phyloP scores from a whole-genome alignment of 345 rosid genomes.

The Gossypium longicalyx region DNA sequence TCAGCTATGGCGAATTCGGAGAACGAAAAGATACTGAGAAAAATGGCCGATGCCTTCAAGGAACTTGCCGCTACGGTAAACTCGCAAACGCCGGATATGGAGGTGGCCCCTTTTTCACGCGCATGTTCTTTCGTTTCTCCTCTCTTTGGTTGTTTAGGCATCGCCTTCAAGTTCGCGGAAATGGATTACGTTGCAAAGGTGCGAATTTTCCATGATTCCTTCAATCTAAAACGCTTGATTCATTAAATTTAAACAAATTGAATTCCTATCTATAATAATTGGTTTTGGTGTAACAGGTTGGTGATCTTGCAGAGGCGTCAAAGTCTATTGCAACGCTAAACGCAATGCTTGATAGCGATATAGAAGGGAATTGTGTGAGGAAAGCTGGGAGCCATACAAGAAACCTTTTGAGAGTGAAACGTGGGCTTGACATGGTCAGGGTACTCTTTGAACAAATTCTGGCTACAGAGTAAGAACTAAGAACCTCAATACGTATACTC shows the following conservation, averaged over 20 bases:
- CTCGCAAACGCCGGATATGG: constrained; percentile 43
- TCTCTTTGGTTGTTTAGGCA: constrained; percentile 82
- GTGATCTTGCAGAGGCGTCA: constrained; percentile 69
- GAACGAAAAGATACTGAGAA: constrained; percentile 47
- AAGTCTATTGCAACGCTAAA: constrained; percentile 52
- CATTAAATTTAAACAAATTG: not conserved
- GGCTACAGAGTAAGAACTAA: constrained; percentile 51
- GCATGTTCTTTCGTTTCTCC: constrained; percentile 94
- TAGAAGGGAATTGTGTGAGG: constrained; percentile 45
- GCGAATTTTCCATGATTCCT: not conserved
- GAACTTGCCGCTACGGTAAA: constrained; percentile 45
- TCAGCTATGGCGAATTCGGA: constrained; percentile 35
- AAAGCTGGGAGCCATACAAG: constrained; percentile 86
- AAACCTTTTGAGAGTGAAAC: constrained; percentile 88
- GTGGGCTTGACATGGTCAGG: constrained; percentile 93
- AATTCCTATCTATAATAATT: not conserved
- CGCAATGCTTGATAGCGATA: constrained; percentile 57
- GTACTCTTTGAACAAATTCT: constrained; percentile 77
- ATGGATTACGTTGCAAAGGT: constrained; percentile 97
- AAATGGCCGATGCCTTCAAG: constrained; percentile 62
- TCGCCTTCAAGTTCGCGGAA: constrained; percentile 96
- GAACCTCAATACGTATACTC: not conserved
- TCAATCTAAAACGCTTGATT: not conserved
- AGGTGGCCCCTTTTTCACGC: constrained; percentile 65
- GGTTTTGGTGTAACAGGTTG: constrained; percentile 43